Percentiles rank a stretch among this genome's conserved stretches.
Evolutionary conservation across 2,329 filamentous ascomycete species (phyloP).

Genomic region (Knoxdaviesia proteae): DNA sequence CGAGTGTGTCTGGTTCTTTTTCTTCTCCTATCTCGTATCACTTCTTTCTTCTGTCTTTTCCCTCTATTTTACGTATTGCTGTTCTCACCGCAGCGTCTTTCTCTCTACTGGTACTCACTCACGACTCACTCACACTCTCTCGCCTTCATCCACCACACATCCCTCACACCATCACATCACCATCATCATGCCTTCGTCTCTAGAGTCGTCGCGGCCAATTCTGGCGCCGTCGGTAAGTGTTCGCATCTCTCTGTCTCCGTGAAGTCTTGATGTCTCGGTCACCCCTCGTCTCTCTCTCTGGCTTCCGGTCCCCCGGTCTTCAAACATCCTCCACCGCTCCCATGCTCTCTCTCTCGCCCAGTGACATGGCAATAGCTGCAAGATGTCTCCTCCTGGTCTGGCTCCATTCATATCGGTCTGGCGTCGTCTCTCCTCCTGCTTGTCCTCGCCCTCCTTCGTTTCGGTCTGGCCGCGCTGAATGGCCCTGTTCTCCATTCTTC

Average conservation of each 20-base stretch:
- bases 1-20: not conserved
- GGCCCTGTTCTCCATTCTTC: no score
- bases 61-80: slow-evolving; percentile 1
- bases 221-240: slow-evolving; percentile 40
- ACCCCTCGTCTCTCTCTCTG: slow-evolving; percentile 1
- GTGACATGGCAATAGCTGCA: no score
- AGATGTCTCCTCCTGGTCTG: no score
- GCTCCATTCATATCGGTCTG: no score
- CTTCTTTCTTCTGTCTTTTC: not conserved
- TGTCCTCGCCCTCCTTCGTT: not conserved
- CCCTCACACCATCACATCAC: not conserved
- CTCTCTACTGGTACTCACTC: not conserved
- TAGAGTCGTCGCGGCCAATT: slow-evolving; percentile 39
- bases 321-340: slow-evolving; percentile 1
- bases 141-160: not conserved
- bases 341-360: not conserved
- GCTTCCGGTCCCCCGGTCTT: not conserved
- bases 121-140: not conserved
- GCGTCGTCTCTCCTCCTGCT: not conserved
- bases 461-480: no score
- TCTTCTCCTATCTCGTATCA: not conserved
- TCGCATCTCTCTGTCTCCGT: slow-evolving; percentile 4
- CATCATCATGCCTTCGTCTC: slow-evolving; percentile 30
- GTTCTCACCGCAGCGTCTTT: not conserved
- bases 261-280: not conserved